Base-by-base conservation (phyloP, 768 basidiomycete genomes). In the Lentinula boryana region DNA sequence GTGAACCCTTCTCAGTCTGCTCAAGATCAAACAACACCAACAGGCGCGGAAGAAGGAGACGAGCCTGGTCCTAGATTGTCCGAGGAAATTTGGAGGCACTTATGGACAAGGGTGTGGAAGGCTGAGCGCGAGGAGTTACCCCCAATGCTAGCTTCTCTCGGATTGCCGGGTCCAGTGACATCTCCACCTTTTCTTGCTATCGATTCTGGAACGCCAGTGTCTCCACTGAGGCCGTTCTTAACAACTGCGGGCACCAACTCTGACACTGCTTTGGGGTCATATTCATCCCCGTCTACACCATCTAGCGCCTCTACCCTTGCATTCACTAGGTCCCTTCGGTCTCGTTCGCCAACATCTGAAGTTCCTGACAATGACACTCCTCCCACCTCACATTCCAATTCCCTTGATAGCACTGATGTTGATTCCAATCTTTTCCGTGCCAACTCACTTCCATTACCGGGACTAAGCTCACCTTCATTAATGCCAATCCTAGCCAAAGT, bases 401-500 rank as follows among this genome's bases (percentile, higher is more conserved):
- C 60, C 13, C 15, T 56, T 60, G 16, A 70, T 58, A 70, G 72
- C 61, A 66, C 71, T 21, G 60, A 66, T 27, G 41, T 64, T 62
- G 71, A 71, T 59, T 62, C 71, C 8, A 48, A 51, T 23, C 79
- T 72, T 3, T 63, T 70, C 32, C 75, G 75, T 51, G 78, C 77
- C 15, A 76, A 79, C 52, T 80, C 80, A 23, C 74, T 90, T 60
- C 80, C 86, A 57, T 79, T 91, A 9, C 86, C 89, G 4, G 90
- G 89, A 6, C 77, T 91, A 43, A 70, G 72, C 60, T 84, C 86
- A 5, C 71, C 82, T 51, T 82, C 87, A 27, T 73, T 91, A 23
- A 85, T 93, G 57, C 91, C 90, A 4, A 87, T 97, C 60, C 81
- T 98, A 32, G 95, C 94, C 53, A 95, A 95, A 72, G 85, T 98